Conservation (phyloP, 2,329 filamentous ascomycete species). For the Ophiognomonia clavigignenti-juglandacearum region DNA sequence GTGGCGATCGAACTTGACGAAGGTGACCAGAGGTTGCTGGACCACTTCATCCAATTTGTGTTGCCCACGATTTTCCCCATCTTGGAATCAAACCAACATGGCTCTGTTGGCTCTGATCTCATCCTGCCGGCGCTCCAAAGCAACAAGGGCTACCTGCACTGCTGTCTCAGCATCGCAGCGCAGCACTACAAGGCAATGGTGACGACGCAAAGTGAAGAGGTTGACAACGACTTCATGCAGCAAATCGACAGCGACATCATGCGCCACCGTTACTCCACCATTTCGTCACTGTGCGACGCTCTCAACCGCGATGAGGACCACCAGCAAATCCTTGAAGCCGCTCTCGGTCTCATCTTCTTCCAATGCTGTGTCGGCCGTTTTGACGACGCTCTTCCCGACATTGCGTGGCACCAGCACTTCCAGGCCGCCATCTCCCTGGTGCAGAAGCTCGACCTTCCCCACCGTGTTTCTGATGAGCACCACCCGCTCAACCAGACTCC, state of each 20-base stretch:
- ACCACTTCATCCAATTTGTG: slow-evolving; percentile 87
- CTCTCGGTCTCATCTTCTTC: slow-evolving; percentile 93
- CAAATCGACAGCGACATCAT: slow-evolving; percentile 83
- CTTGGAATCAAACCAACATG: slow-evolving; percentile 83
- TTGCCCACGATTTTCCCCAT: slow-evolving; percentile 88
- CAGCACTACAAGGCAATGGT: slow-evolving; percentile 84
- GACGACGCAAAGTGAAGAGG: slow-evolving; percentile 61
- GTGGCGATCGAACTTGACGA: slow-evolving; percentile 80
- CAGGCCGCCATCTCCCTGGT: slow-evolving; percentile 83
- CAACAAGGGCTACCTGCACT: slow-evolving; percentile 93
- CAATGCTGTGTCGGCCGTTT: slow-evolving; percentile 85
- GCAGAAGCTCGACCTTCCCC: slow-evolving; percentile 75
- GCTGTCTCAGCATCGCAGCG: slow-evolving; percentile 87
- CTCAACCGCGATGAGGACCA: slow-evolving; percentile 78
- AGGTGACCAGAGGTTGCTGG: slow-evolving; percentile 77
- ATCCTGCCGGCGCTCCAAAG: slow-evolving; percentile 83
- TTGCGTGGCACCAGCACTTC: slow-evolving; percentile 97
- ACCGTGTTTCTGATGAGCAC: slow-evolving; percentile 56
- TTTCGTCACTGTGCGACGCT: slow-evolving; percentile 78
- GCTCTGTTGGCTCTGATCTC: slow-evolving; percentile 73
- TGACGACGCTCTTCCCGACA: slow-evolving; percentile 81
- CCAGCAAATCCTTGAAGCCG: slow-evolving; percentile 84
- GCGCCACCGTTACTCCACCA: slow-evolving; percentile 83
- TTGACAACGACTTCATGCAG: slow-evolving; percentile 86
- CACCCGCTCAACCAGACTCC: slow-evolving; percentile 62